These are phyloP conservation scores for Sarocladium kiliense DNA, from an alignment of 2,329 filamentous ascomycete species.

Conservation along the genomic window DNA sequence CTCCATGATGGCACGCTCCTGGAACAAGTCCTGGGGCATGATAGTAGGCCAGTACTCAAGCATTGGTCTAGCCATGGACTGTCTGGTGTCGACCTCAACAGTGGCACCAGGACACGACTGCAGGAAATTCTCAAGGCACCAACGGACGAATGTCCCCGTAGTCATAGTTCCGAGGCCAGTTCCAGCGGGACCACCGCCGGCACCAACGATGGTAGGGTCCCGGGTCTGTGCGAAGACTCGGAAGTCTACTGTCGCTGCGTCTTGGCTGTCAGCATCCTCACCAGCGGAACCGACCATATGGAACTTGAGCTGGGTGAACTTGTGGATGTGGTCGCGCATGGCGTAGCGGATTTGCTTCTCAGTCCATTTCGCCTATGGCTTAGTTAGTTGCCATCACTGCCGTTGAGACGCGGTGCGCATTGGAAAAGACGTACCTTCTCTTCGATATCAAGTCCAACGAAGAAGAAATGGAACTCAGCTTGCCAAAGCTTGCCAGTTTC, in stretches of 20 bases:
- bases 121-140: slow-evolving; percentile 22
- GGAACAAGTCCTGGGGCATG: slow-evolving; percentile 18
- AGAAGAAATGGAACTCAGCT: slow-evolving; percentile 36
- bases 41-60: slow-evolving; percentile 20
- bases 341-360: slow-evolving; percentile 13
- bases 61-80: slow-evolving; percentile 26
- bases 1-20: slow-evolving; percentile 13
- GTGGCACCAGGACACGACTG: slow-evolving; percentile 37
- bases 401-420: too few relatives aligned
- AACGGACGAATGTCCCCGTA: slow-evolving; percentile 17
- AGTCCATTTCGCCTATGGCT: slow-evolving; percentile 1
- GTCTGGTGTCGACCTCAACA: slow-evolving; percentile 30
- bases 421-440: slow-evolving; percentile 28
- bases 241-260: slow-evolving; percentile 41
- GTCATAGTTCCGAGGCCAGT: slow-evolving; percentile 31
- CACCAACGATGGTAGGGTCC: slow-evolving; percentile 28
- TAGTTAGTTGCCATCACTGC: too few relatives aligned
- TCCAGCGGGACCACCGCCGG: slow-evolving; percentile 20
- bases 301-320: slow-evolving; percentile 28
- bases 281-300: slow-evolving; percentile 29
- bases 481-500: slow-evolving; percentile 30
- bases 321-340: slow-evolving; percentile 34
- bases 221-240: slow-evolving; percentile 39
- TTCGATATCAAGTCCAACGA: slow-evolving; percentile 33
- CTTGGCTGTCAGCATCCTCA: slow-evolving; percentile 32